A percentile compares a stretch with the other conserved stretches of the same genome.
phyloP scores from a whole-genome alignment of 2,329 filamentous ascomycete genomes.

The Clonostachys rosea region DNA sequence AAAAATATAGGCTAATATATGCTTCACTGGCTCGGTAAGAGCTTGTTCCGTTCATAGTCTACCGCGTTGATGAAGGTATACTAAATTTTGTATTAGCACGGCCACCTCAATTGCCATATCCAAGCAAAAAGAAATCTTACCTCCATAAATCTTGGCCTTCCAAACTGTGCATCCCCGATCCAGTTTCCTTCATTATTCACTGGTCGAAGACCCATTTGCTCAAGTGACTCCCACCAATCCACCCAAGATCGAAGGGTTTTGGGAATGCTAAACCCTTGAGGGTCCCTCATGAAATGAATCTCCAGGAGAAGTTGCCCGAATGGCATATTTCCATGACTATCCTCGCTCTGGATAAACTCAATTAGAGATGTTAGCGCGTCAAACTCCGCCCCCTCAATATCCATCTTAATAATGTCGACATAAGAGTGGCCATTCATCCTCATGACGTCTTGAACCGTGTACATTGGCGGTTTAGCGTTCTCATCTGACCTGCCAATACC shows the following conservation, averaged over 20 bases:
- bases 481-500: constrained; percentile 20
- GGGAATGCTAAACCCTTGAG: neutral
- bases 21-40: neutral
- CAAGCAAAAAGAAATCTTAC: no score
- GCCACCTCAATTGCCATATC: no score
- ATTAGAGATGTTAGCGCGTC: constrained; percentile 8
- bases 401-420: constrained; percentile 33
- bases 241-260: neutral
- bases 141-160: neutral
- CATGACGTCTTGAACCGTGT: constrained; percentile 28
- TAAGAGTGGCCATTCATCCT: constrained; percentile 27
- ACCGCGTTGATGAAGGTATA: neutral
- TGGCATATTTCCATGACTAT: constrained; percentile 5
- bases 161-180: neutral
- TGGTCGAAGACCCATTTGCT: neutral
- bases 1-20: no score
- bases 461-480: constrained; percentile 17
- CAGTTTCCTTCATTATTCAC: neutral
- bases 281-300: constrained; percentile 5
- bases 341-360: neutral
- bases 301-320: constrained; percentile 12
- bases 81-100: neutral
- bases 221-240: neutral
- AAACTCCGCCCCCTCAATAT: constrained; percentile 30
- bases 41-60: neutral